These are phyloP conservation scores for Mimosa pudica DNA, from an alignment of 306 rosid species.

Conservation along the genomic window DNA sequence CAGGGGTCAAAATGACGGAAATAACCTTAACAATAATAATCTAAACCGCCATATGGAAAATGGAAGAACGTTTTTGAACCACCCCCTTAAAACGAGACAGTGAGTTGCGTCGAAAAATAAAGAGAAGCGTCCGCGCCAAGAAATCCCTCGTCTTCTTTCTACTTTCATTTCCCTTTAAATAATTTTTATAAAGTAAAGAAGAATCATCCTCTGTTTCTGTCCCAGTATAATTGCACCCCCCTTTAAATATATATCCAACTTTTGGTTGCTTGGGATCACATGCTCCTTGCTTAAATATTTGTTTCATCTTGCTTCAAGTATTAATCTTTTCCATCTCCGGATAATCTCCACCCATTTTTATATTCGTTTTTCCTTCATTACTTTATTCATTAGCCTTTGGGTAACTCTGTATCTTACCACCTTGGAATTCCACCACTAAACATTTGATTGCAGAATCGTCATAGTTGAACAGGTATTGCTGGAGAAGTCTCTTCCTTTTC, in stretches of 20 bases:
- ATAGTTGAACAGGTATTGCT: slow-evolving; percentile 24
- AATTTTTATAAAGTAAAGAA: neutral
- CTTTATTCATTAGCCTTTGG: slow-evolving; percentile 18
- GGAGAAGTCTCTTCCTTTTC: neutral
- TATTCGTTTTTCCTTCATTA: neutral
- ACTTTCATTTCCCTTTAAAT: neutral
- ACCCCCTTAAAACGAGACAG: neutral
- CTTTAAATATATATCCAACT: slow-evolving; percentile 1
- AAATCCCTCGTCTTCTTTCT: neutral
- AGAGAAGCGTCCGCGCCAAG: slow-evolving; percentile 1
- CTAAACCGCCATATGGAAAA: neutral
- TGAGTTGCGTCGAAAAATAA: neutral
- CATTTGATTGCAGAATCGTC: neutral
- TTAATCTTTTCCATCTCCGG: slow-evolving; percentile 24
- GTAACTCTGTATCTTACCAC: slow-evolving; percentile 36
- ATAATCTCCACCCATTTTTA: slow-evolving; percentile 28
- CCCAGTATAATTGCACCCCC: slow-evolving; percentile 21
- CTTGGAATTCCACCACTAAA: slow-evolving; percentile 1
- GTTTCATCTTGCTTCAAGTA: slow-evolving; percentile 26
- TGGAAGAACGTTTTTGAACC: neutral
- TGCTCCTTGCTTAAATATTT: slow-evolving; percentile 27
- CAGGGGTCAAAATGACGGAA: neutral
- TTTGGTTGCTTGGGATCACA: slow-evolving; percentile 39
- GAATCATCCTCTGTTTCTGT: slow-evolving; percentile 9
- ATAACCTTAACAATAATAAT: neutral